These are phyloP conservation scores for Mangifera indica DNA, from an alignment of 345 rosid genomes.

Conservation along the genomic window DNA sequence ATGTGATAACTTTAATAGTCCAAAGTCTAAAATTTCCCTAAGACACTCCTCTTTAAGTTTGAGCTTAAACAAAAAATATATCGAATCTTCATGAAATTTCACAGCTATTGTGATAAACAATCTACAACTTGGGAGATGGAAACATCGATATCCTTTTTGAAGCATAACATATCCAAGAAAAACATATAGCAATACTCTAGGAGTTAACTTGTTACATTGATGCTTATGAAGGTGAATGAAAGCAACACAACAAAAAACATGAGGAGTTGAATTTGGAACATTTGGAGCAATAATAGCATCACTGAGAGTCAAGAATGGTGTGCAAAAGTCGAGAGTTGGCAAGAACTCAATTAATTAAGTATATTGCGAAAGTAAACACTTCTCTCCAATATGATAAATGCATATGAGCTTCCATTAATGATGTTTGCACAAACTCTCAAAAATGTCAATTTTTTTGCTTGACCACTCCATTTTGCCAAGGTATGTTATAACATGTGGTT, in stretches of 20 bases:
- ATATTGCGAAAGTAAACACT: not conserved
- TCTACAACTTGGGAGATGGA: not conserved
- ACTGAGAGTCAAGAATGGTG: not conserved
- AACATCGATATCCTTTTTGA: not conserved
- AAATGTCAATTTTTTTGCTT: not conserved
- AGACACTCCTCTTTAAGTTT: not conserved
- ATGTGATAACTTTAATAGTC: too few species aligned
- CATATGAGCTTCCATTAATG: not conserved
- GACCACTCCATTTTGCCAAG: not conserved
- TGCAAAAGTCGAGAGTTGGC: not conserved
- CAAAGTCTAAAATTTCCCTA: too few species aligned
- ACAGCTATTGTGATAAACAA: not conserved
- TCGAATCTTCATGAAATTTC: not conserved
- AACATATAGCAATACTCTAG: not conserved
- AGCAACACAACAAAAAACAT: not conserved
- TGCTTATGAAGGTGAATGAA: not conserved
- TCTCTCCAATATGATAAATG: not conserved
- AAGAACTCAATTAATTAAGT: not conserved
- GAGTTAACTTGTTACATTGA: not conserved
- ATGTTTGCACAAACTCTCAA: not conserved
- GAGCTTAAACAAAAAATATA: not conserved
- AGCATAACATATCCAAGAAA: not conserved
- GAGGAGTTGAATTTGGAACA: not conserved
- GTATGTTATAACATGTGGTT: not conserved
- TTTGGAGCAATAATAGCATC: not conserved